Base-by-base conservation (phyloP, 139 green algal genomes). In the Picochlorum costavermella region DNA sequence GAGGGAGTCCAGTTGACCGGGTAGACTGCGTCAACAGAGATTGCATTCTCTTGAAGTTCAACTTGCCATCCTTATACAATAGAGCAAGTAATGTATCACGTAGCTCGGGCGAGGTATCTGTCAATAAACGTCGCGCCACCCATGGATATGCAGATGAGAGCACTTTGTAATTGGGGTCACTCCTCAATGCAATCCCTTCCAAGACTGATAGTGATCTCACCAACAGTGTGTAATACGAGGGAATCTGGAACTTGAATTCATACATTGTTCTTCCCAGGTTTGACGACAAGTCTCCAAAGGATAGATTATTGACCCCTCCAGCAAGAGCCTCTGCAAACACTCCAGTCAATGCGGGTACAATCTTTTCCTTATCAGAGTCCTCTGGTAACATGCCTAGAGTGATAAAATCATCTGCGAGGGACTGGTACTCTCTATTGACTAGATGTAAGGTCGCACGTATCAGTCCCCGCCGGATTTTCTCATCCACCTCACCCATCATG, bases 91-190 rank as follows among this genome's bases (percentile, higher is more conserved):
- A 79, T 3, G 86, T 88, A n/a, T 69, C 63, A 6, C 68, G 65
- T 64, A 96, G 74, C 73, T 93, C 87, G 1, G 75, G 71, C 0
- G 71, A 81, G 33, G 59, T 69, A 61, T 90, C 79, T 2, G 83
- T 90, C 26, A 96, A 81, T 37, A 96, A 81, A 6, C 88, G 81
- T 13, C 88, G 68, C 2, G 84, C 81, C 10, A 96, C 72, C 84
- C 88, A 96, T 10, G 89, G 89, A 64, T 95, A 95, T 6, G 89
- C 86, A 2, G 86, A 74, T 2, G 69, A 78, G 26, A 96, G 70
- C 17, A 96, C 88, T 86, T 96, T 96, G 81, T 95, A 96, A 53
- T 90, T 80, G 17, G 75, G 81, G 70, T 96, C 84, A 4, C 59
- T 77, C 16, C 84, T 75, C 23, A 96, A 75, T 5, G 90, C 90